Evolutionary conservation across 2,329 filamentous ascomycete genomes (phyloP), one percentile per base, ranked within the genome.

Genomic region (Dactylellina parvicollis): DNA sequence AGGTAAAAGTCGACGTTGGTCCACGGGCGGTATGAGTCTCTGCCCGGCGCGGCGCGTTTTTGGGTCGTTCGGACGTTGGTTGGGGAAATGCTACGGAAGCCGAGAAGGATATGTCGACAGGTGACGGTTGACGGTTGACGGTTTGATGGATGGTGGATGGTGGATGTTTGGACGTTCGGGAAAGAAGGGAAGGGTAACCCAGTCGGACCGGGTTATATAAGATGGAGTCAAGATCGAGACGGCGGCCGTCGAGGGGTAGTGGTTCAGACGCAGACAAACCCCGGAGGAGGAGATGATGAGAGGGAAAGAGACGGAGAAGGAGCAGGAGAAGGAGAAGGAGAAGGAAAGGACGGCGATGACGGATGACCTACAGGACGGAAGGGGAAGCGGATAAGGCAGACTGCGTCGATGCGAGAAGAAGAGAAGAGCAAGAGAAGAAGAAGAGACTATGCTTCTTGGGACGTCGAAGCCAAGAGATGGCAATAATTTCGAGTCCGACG

Each of bases 171-270:
- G 56, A 36, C 49, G 40, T 49, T 71, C 66, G 57, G 66, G 65
- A 62, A 71, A 40, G 42, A 56, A 71, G 50, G 66, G 66, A 64
- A 71, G 57, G 66, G 66, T 62, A 52, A 71, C 66, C 66, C 66
- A 71, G 66, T 71, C 56, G 22, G 30, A 49, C 55, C 38, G 46
- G 36, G n/a, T n/a, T n/a, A n/a, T n/a, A n/a, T n/a, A n/a, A n/a
- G n/a, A 22, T 8, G 5, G 7, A 22, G 4, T n/a, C n/a, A 36
- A 60, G 30, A 52, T 20, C 55, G 26, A 60, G 42, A 52, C 49
- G 5, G 18, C 26, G 16, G 14, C 26, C 18, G 36, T 4, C 24
- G 32, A 44, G 32, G 26, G 26, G 12, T 12, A 16, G 28, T 16
- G n/a, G n/a, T n/a, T n/a, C n/a, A n/a, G n/a, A 49, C 14, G 14